Evolutionary conservation across 2,329 filamentous ascomycete species (phyloP), one percentile per base, ranked within the genome.

Genomic region (Thielaviopsis populi): DNA sequence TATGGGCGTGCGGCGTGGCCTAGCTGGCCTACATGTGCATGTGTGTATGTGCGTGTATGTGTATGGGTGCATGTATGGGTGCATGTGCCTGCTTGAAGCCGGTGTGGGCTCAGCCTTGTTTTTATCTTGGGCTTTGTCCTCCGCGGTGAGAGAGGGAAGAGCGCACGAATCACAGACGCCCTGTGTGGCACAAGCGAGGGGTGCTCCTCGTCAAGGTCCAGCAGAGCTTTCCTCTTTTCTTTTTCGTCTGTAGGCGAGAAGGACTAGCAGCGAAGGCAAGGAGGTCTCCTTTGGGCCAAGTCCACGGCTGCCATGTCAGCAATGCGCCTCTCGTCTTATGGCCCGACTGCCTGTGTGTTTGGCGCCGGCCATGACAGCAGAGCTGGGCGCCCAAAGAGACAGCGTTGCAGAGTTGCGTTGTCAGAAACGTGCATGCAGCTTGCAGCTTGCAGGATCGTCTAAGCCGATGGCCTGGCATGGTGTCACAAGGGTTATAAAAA

Each of bases 401-500:
- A 56, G 53, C 53, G 30, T 33, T 56, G 53, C 53, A 56, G 27
- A 56, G 53, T 56, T 56, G 53, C 53, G 53, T 56, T 56, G 53
- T 56, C 53, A 56, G 53, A 27, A n/a, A 37, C 53, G 53, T 37
- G 37, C 53, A 19, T 56, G 11, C 27, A 56, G 19, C 3, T 1
- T 37, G 27, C 46, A 22, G 17, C 15, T 11, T 56, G 53, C 27
- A 56, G 48, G 15, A 33, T 33, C 53, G 50, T 54, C 50, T 54
- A 54, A 54, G 50, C 15, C 22, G 15, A 30, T 17, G 13, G 3
- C 13, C 30, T 15, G 50, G 1, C 30, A 37, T 56, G 53, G 53
- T 56, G 53, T 37, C 53, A 56, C 53, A 56, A 56, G 53, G 53
- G 53, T 56, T 56, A 50, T n/a, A n/a, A n/a, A n/a, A n/a, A n/a